A percentile compares a stretch with the other conserved stretches of the same genome.
Conservation (phyloP, 139 green algal species). For the Chlorella sp. region DNA sequence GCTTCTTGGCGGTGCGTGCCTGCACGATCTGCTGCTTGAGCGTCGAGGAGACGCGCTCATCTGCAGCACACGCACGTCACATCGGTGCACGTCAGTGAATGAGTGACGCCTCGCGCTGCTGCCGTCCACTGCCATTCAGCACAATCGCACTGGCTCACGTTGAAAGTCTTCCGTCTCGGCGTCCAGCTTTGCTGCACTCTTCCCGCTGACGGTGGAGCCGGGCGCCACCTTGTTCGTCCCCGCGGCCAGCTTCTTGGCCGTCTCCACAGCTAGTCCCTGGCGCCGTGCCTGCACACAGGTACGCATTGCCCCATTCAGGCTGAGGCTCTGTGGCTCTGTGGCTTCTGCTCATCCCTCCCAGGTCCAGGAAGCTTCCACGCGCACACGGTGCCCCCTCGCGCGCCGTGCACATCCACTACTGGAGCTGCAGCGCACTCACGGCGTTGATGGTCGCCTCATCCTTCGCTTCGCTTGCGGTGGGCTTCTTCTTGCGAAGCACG, state of each 20-base stretch:
- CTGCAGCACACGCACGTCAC: constrained; percentile 25
- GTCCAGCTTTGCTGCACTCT: constrained; percentile 78
- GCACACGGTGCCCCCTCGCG: neutral
- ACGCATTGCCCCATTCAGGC: neutral
- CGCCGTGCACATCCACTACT: too few species aligned
- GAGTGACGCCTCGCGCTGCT: neutral
- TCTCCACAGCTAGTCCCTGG: constrained; percentile 53
- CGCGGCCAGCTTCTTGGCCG: constrained; percentile 53
- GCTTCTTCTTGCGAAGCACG: constrained; percentile 60
- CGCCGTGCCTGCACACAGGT: constrained; percentile 22
- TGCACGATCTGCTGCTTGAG: constrained; percentile 93
- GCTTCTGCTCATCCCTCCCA: too few species aligned
- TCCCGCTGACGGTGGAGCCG: constrained; percentile 32
- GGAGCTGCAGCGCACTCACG: constrained; percentile 14
- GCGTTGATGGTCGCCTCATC: constrained; percentile 51
- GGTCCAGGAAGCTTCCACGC: too few species aligned
- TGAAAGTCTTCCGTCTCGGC: constrained; percentile 82
- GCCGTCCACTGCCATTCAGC: too few species aligned
- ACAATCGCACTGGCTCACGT: constrained; percentile 46
- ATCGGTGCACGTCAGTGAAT: neutral
- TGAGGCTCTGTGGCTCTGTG: neutral
- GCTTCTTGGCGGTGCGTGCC: constrained; percentile 89
- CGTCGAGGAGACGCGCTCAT: constrained; percentile 80
- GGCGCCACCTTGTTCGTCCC: constrained; percentile 34
- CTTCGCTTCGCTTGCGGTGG: constrained; percentile 24